Evolutionary conservation across 768 basidiomycete genomes (phyloP).

Genomic region (Rhodotorula graminis): DNA sequence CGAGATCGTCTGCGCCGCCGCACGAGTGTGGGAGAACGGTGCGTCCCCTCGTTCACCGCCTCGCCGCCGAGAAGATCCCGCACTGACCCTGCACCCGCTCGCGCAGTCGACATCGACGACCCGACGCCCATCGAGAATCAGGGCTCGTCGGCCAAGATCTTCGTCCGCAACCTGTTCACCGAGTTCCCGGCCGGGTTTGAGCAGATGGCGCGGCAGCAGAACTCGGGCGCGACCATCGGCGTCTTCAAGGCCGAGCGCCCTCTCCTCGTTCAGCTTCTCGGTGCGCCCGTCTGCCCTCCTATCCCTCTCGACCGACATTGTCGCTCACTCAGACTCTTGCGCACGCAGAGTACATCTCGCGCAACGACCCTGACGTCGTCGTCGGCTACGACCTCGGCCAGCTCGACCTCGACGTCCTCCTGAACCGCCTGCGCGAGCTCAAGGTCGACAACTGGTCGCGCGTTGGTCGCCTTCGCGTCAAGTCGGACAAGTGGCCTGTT

Average conservation of each 20-base stretch:
- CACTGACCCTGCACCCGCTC: neutral
- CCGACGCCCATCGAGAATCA: conserved; percentile 82
- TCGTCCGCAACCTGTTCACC: conserved; percentile 77
- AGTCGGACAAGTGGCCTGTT: conserved; percentile 63
- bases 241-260: conserved; percentile 76
- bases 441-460: conserved; percentile 92
- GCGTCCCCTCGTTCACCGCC: conserved; percentile 32
- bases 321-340: neutral
- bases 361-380: conserved; percentile 87
- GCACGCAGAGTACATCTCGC: conserved; percentile 62
- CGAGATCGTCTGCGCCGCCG: conserved; percentile 82
- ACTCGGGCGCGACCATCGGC: conserved; percentile 52
- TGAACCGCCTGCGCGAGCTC: conserved; percentile 83
- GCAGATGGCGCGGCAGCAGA: conserved; percentile 53
- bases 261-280: conserved; percentile 73
- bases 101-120: conserved; percentile 77
- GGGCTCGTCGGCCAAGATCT: conserved; percentile 75
- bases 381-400: conserved; percentile 93
- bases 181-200: conserved; percentile 81
- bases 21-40: conserved; percentile 76
- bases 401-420: conserved; percentile 85
- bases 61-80: no score
- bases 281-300: conserved; percentile 49
- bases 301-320: no score
- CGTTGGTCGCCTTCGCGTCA: conserved; percentile 77